These are phyloP conservation scores for Metschnikowia gruessii DNA, from an alignment of 805 yeast species.

Conservation along the genomic window DNA sequence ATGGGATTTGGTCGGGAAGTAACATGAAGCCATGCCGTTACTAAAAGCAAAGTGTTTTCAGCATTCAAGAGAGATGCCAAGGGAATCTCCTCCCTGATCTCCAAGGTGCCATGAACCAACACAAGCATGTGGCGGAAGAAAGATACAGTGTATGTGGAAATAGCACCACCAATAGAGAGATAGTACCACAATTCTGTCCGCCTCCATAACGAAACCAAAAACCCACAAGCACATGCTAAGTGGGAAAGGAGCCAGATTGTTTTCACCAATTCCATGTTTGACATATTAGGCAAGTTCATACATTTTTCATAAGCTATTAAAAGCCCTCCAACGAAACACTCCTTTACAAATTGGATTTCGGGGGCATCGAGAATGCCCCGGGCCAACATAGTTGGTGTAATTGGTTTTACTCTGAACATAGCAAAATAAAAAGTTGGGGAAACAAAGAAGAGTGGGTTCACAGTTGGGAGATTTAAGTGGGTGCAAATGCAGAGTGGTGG, in stretches of 20 bases:
- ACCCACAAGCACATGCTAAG: conserved; percentile 14
- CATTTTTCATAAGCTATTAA: background rate
- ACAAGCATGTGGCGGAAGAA: conserved; percentile 11
- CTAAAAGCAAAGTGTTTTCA: conserved; percentile 30
- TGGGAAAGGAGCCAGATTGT: conserved; percentile 15
- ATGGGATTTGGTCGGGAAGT: conserved; percentile 19
- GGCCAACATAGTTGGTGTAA: conserved; percentile 16
- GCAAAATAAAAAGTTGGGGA: conserved; percentile 1
- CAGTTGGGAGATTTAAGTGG: background rate
- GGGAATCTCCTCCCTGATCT: conserved; percentile 16
- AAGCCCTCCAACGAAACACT: background rate
- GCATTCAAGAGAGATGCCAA: conserved; percentile 25
- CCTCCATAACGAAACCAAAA: conserved; percentile 6
- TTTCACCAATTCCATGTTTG: conserved; percentile 11
- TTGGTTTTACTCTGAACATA: conserved; percentile 17
- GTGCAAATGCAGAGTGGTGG: conserved; percentile 6
- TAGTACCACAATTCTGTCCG: conserved; percentile 9
- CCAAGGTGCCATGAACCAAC: conserved; percentile 7
- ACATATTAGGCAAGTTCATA: conserved; percentile 8
- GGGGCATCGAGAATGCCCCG: conserved; percentile 13
- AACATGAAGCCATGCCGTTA: conserved; percentile 22
- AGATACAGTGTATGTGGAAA: conserved; percentile 16
- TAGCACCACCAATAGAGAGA: conserved; percentile 15
- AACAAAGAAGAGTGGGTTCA: background rate
- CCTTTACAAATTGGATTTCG: conserved; percentile 8